phyloP scores from a whole-genome alignment of 2,329 filamentous ascomycete genomes.

The Paraphoma sp. region DNA sequence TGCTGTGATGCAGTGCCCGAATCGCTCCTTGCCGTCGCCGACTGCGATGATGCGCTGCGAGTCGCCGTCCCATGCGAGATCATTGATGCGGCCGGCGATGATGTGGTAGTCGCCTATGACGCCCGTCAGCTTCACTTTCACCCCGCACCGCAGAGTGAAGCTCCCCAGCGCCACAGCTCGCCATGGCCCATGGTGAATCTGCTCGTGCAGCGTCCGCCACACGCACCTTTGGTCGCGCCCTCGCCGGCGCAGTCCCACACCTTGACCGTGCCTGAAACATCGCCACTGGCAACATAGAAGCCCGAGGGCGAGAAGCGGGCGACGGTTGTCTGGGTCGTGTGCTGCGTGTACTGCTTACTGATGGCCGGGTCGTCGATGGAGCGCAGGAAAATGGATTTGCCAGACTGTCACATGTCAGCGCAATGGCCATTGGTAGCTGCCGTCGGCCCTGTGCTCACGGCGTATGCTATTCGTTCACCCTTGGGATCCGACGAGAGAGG shows the following conservation, averaged over 20 bases:
- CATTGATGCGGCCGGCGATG: conserved; percentile 92
- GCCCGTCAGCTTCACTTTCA: conserved; percentile 33
- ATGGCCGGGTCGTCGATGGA: conserved; percentile 88
- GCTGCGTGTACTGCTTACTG: conserved; percentile 89
- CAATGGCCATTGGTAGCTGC: not conserved
- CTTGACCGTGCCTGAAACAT: conserved; percentile 81
- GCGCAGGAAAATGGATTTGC: conserved; percentile 95
- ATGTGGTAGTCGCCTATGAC: conserved; percentile 83
- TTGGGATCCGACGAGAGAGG: conserved; percentile 87
- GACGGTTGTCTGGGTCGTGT: conserved; percentile 87
- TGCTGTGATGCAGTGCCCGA: conserved; percentile 85
- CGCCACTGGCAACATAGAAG: conserved; percentile 93
- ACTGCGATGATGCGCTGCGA: conserved; percentile 96
- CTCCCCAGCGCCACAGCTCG: not conserved
- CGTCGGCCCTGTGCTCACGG: conserved; percentile 62
- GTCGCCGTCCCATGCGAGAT: conserved; percentile 97
- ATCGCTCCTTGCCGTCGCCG: conserved; percentile 91
- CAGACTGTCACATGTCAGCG: conserved; percentile 66
- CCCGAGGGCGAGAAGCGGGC: conserved; percentile 93
- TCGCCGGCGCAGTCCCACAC: conserved; percentile 91
- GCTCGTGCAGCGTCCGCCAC: not conserved
- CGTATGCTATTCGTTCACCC: conserved; percentile 91
- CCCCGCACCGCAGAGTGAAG: not conserved
- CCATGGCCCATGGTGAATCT: not conserved
- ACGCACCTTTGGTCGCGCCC: conserved; percentile 77